phyloP scores from a whole-genome alignment of 805 yeast species.

The Limtongia smithiae region DNA sequence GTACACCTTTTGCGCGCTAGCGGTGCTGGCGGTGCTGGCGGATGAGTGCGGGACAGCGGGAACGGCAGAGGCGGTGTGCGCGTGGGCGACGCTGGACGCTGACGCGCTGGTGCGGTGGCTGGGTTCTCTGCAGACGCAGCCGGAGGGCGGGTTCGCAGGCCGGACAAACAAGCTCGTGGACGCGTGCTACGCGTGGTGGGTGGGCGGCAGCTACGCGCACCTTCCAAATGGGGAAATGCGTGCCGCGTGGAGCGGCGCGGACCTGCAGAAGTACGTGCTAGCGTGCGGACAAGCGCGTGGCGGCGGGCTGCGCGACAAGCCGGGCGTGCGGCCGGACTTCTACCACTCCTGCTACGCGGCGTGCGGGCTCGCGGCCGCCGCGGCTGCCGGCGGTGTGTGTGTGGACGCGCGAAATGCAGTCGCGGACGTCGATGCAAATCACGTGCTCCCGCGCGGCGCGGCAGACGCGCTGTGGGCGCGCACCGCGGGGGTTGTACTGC shows the following conservation, averaged over 20 bases:
- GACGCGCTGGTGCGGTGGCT: constrained; percentile 61
- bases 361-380: constrained; percentile 69
- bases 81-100: constrained; percentile 45
- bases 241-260: constrained; percentile 49
- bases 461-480: constrained; percentile 38
- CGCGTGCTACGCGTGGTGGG: constrained; percentile 95
- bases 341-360: constrained; percentile 88
- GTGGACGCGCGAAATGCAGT: constrained; percentile 28
- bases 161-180: constrained; percentile 91
- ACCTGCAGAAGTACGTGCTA: constrained; percentile 57
- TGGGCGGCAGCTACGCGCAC: constrained; percentile 71
- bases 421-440: constrained; percentile 51
- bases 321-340: constrained; percentile 71
- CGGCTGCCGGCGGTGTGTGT: no score
- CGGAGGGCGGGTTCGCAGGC: constrained; percentile 89
- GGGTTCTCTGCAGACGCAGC: constrained; percentile 57
- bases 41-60: constrained; percentile 38
- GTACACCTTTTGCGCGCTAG: constrained; percentile 86
- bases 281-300: constrained; percentile 65
- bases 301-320: constrained; percentile 89
- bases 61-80: no score
- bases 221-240: constrained; percentile 45
- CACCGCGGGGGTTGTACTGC: background rate
- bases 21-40: constrained; percentile 51
- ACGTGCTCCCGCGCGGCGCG: constrained; percentile 51